Conservation (phyloP, 768 basidiomycete genomes). For the Xerocomellus amylosporus region DNA sequence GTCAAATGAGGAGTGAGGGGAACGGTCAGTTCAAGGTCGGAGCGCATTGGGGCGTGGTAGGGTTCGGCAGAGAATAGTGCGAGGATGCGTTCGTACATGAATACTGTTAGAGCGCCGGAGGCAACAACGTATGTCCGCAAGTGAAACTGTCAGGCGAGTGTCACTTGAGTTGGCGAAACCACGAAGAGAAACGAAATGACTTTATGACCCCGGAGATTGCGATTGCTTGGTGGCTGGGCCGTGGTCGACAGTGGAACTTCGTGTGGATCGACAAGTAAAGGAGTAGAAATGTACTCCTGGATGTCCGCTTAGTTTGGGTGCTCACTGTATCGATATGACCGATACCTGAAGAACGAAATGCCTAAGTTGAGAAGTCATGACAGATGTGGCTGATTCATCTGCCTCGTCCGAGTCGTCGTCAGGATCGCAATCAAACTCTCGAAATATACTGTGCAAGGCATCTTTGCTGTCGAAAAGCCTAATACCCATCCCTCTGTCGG, state of each 20-base stretch:
- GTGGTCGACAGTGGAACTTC: slow-evolving; percentile 35
- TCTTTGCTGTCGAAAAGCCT: slow-evolving; percentile 80
- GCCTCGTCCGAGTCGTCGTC: slow-evolving; percentile 45
- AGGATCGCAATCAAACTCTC: slow-evolving; percentile 67
- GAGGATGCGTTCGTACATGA: slow-evolving; percentile 77
- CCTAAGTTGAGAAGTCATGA: slow-evolving; percentile 82
- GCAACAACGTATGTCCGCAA: slow-evolving; percentile 85
- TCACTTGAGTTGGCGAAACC: slow-evolving; percentile 9
- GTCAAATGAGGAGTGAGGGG: slow-evolving; percentile 75
- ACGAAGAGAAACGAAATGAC: slow-evolving; percentile 36
- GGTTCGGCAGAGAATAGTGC: slow-evolving; percentile 83
- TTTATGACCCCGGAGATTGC: slow-evolving; percentile 51
- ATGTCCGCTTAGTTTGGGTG: slow-evolving; percentile 2
- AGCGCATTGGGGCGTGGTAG: slow-evolving; percentile 49
- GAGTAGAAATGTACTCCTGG: slow-evolving; percentile 82
- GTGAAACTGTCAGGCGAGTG: slow-evolving; percentile 67
- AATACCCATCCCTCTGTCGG: slow-evolving; percentile 94
- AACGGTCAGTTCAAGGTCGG: slow-evolving; percentile 24
- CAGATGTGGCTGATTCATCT: slow-evolving; percentile 45
- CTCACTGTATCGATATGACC: not conserved
- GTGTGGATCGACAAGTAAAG: slow-evolving; percentile 73
- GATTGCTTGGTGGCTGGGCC: slow-evolving; percentile 16
- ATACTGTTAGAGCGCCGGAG: slow-evolving; percentile 73
- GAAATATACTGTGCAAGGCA: slow-evolving; percentile 69
- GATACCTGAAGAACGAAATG: slow-evolving; percentile 94